Evolutionary conservation across 768 basidiomycete genomes (phyloP).

Genomic region (Rhodosporidiobolus odoratus): DNA sequence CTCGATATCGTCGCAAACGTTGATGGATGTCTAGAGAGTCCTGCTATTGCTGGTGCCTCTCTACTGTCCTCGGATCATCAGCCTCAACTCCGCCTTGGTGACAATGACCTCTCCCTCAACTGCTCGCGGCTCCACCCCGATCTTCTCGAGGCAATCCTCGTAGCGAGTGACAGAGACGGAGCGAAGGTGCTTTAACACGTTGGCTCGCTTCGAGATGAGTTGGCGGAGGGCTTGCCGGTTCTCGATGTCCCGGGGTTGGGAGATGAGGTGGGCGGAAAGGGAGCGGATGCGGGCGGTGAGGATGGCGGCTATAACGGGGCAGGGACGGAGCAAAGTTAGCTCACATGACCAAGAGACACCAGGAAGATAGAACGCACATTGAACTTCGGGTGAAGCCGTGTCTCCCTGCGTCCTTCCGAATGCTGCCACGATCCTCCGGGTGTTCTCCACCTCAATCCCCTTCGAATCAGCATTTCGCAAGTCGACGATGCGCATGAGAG

Average conservation of each 20-base stretch:
- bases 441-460: constrained; percentile 83
- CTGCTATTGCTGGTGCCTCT: neutral
- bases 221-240: constrained; percentile 70
- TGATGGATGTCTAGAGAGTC: neutral
- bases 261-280: constrained; percentile 64
- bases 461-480: constrained; percentile 78
- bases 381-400: constrained; percentile 79
- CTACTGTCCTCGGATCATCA: constrained; percentile 29
- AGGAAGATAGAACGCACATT: constrained; percentile 57
- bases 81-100: constrained; percentile 28
- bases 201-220: constrained; percentile 77
- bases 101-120: constrained; percentile 88
- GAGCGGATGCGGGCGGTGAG: constrained; percentile 79
- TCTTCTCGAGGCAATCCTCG: constrained; percentile 61
- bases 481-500: constrained; percentile 68
- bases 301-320: constrained; percentile 64
- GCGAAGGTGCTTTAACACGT: constrained; percentile 73
- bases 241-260: constrained; percentile 62
- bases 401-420: constrained; percentile 75
- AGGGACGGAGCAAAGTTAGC: constrained; percentile 1
- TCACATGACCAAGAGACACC: neutral
- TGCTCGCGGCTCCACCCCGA: constrained; percentile 69
- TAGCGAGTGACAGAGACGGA: constrained; percentile 63
- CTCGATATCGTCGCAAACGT: too few relatives aligned
- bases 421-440: constrained; percentile 65